Base-by-base conservation (phyloP, 179 eudicot genomes). In the Corrigiola litoralis region DNA sequence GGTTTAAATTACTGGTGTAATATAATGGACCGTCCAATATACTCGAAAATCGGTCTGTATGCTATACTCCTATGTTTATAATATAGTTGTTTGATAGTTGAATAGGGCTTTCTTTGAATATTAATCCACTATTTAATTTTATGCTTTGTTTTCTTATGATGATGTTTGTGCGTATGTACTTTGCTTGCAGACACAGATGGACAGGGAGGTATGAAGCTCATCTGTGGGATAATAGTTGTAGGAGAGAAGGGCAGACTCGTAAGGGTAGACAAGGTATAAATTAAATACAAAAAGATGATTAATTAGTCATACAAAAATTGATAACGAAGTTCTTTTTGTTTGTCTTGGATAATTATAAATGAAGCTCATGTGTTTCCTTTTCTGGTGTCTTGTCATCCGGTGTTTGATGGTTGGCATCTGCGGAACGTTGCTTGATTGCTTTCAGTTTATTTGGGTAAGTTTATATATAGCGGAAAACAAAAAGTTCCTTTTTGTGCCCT, bases 131-230 rank as follows among this genome's bases (percentile, higher is more conserved):
- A 9, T 14, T 18, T 16, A n/a, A 45, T 9, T 44, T 29, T 31
- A 10, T 52, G 12, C 1, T 16, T 24, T 6, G 7, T 38, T 6
- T 6, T 23, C 1, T 65, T 17, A 7, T 17, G 4, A 5, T 42
- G 13, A 34, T 13, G 13, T 42, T 62, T 29, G 28, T 47, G 31
- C 17, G 27, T 46, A 32, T 54, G 1, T 55, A 16, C 5, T 53
- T 5, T 55, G 13, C 9, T 28, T 67, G 14, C 71, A 92, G 96
- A 32, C 96, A 92, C 77, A 85, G 96, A 73, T 92, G 98, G 98
- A 92, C 98, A 0, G 98, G 98, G 46, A 80, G 98, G 80, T 92
- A 89, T 61, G 98, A 92, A 67, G 98, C 98, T 29, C 98, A 92
- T 82, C 77, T 92, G 40, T 92, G 98, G 98, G 98, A 92, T 44